These are phyloP conservation scores for Oropetium thomaeum DNA, from an alignment of 176 grass and related monocot species.

Conservation along the genomic window DNA sequence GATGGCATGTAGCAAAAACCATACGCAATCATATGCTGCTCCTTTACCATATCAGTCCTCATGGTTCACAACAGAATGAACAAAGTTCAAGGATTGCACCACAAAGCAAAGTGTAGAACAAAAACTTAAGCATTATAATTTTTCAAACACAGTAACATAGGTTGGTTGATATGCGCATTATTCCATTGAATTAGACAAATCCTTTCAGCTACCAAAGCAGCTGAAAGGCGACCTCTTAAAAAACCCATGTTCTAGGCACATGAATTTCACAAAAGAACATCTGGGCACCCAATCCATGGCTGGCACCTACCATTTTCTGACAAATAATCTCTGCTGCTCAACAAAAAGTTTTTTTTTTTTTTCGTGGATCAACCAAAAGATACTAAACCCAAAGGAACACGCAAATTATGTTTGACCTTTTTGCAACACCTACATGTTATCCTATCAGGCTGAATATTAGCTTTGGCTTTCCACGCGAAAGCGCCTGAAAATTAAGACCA, in stretches of 20 bases:
- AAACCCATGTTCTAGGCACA: not conserved
- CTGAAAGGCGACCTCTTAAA: not conserved
- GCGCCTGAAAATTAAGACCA: not conserved
- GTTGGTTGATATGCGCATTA: too few relatives aligned
- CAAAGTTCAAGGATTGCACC: not conserved
- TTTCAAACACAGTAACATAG: too few relatives aligned
- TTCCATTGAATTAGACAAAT: too few relatives aligned
- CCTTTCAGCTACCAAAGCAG: too few relatives aligned
- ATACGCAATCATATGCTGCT: not conserved
- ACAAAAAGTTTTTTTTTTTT: too few relatives aligned
- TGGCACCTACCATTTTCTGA: not conserved
- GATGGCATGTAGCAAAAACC: not conserved
- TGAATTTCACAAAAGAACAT: not conserved
- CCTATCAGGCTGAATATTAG: not conserved
- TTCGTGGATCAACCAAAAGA: too few relatives aligned
- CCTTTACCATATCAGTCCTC: not conserved
- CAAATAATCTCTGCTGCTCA: not conserved
- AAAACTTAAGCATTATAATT: too few relatives aligned
- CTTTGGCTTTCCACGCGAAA: slow-evolving; percentile 5
- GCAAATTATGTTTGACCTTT: slow-evolving; percentile 37
- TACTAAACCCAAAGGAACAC: slow-evolving; percentile 32
- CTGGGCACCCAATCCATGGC: not conserved
- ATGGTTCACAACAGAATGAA: not conserved
- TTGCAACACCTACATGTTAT: not conserved
- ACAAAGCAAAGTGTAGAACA: too few relatives aligned